Base-by-base conservation (phyloP, 441 rosid genomes). In the Euphorbia schlechtendalii region DNA sequence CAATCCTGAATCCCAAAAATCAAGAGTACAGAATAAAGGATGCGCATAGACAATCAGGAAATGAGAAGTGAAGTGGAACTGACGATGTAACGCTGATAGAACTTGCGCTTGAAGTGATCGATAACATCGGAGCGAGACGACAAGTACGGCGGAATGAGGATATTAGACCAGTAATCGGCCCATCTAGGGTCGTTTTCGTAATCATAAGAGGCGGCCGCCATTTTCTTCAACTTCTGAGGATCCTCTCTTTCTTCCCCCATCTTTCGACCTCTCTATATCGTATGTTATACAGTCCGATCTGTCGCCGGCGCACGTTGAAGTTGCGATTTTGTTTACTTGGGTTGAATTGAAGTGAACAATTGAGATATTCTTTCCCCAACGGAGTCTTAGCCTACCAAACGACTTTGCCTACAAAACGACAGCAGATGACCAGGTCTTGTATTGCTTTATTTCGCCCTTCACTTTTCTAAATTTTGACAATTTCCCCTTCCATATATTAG, bases 91-190 rank as follows among this genome's bases (percentile, higher is more conserved):
- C 99, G 96, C 77, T 90, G 99, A 76, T 94, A 94, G 85, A 90
- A 94, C 79, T 94, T 94, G 86, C 84, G 90, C 82, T 90, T 94
- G 81, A 72, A 90, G 77, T 94, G 99, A 34, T 82, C 83, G 64
- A 90, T 64, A 67, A 94, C 99, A 62, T 89, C 99, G 53, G 93
- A 75, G 64, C 90, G 93, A 66, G 97, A 81, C 56, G 99, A 82
- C 86, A 90, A 71, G 89, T 83, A 82, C 18, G 96, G 96, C 67
- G 99, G 98, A 61, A 94, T 84, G 75, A 94, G 86, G 76, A 94
- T 77, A 71, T 89, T 91, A 51, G 98, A 87, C 99, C 96, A 89
- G 78, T 91, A 94, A 64, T 86, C 99, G 1, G 89, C 79, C 99
- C 97, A 94, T 73, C 92, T 65, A 1, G 86, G 68, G 67, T 94